Conservation (phyloP, 2,329 filamentous ascomycete species). For the Penicillium sclerotiorum region DNA sequence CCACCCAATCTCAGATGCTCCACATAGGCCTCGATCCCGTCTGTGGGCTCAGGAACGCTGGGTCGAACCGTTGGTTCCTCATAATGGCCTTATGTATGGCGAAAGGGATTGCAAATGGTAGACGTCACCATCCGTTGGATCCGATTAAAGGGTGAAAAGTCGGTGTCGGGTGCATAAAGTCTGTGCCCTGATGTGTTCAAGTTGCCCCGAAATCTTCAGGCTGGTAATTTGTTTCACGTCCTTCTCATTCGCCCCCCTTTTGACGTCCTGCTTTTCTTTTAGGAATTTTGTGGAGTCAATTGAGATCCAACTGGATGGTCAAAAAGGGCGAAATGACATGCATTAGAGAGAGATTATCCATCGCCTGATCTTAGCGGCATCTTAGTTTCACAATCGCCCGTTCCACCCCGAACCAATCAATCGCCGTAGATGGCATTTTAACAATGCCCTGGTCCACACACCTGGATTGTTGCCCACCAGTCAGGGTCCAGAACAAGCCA, state of each 20-base stretch:
- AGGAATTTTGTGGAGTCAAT: too few species aligned
- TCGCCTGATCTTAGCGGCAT: slow-evolving; percentile 17
- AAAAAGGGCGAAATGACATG: slow-evolving; percentile 17
- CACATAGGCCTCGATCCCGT: slow-evolving; percentile 15
- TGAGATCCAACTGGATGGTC: neutral
- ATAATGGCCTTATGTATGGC: slow-evolving; percentile 16
- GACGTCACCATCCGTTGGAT: slow-evolving; percentile 16
- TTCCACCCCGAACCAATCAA: slow-evolving; percentile 19
- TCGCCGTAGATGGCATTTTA: slow-evolving; percentile 4
- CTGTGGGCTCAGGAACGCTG: slow-evolving; percentile 18
- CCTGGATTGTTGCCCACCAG: slow-evolving; percentile 11
- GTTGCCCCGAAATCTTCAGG: slow-evolving; percentile 10
- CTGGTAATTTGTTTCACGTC: too few species aligned
- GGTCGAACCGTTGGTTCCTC: slow-evolving; percentile 22
- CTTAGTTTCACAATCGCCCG: slow-evolving; percentile 19
- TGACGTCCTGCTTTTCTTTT: too few species aligned
- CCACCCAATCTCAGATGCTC: slow-evolving; percentile 9
- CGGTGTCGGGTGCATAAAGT: slow-evolving; percentile 20
- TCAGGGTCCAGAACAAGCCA: slow-evolving; percentile 17
- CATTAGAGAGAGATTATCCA: slow-evolving; percentile 9
- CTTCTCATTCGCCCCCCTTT: too few species aligned
- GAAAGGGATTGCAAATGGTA: slow-evolving; percentile 8
- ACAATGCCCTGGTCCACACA: slow-evolving; percentile 13
- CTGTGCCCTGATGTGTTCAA: slow-evolving; percentile 3
- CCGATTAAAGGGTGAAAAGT: slow-evolving; percentile 18